phyloP scores from a whole-genome alignment of 2,329 filamentous ascomycete species.

The Colletotrichum kahawae region DNA sequence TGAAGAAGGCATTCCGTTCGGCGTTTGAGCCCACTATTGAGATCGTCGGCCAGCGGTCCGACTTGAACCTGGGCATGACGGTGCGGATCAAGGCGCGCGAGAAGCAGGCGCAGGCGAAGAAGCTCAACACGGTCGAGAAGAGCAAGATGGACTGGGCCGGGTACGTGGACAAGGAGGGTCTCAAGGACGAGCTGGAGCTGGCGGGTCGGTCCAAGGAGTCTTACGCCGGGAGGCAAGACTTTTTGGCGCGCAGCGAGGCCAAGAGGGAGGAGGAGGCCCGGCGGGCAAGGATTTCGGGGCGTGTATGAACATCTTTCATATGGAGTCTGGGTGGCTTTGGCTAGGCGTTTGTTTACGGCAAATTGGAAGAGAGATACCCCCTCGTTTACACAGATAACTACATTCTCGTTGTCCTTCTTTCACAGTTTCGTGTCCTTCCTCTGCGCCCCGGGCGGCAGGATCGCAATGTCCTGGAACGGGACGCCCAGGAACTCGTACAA shows the following conservation, averaged over 20 bases:
- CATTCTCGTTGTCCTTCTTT: neutral
- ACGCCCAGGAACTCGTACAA: conserved; percentile 71
- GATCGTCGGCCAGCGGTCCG: conserved; percentile 47
- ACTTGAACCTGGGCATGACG: conserved; percentile 63
- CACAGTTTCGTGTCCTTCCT: conserved; percentile 2
- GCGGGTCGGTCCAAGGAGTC: conserved; percentile 70
- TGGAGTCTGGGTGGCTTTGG: neutral
- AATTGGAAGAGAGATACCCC: conserved; percentile 15
- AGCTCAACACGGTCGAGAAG: conserved; percentile 75
- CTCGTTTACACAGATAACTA: neutral
- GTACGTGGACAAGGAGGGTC: conserved; percentile 73
- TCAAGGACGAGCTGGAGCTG: conserved; percentile 70
- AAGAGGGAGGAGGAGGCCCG: conserved; percentile 66
- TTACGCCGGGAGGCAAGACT: conserved; percentile 67
- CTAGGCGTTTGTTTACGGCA: neutral
- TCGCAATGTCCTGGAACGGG: conserved; percentile 59
- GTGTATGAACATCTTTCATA: conserved; percentile 24
- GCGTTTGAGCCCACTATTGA: conserved; percentile 64
- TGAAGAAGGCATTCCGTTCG: conserved; percentile 64
- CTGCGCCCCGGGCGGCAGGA: conserved; percentile 32
- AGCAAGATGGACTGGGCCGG: conserved; percentile 76
- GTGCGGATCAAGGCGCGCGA: conserved; percentile 53
- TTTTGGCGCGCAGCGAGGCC: conserved; percentile 68
- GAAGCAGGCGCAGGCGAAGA: conserved; percentile 58
- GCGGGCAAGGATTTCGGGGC: conserved; percentile 53